Percentiles rank a stretch among this genome's conserved stretches.
Evolutionary conservation across 2,329 filamentous ascomycete genomes (phyloP).

Genomic region (Xylariales sp.): DNA sequence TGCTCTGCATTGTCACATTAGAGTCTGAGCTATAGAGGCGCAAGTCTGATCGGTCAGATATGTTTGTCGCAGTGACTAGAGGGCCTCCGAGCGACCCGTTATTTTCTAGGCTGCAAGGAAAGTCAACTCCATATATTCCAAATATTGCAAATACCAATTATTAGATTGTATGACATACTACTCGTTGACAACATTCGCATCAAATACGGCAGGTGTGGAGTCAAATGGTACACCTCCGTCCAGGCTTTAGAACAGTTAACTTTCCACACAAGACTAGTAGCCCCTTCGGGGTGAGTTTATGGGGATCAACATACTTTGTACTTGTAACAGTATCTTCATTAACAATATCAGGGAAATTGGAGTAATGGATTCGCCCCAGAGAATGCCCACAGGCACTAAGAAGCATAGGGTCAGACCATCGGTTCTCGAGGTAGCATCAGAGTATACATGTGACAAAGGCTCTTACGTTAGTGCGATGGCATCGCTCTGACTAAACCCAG

Average conservation of each 20-base stretch:
- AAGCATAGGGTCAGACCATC: background rate
- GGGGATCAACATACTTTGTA: conserved; percentile 1
- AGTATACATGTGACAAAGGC: background rate
- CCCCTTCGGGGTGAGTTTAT: too few species aligned
- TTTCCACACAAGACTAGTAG: too few species aligned
- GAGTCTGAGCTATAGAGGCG: conserved; percentile 4
- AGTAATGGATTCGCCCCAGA: conserved; percentile 2
- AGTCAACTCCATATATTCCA: background rate
- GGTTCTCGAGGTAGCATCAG: background rate
- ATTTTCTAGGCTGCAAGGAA: background rate
- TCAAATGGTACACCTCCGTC: conserved; percentile 4
- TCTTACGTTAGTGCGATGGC: conserved; percentile 3
- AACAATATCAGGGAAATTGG: conserved; percentile 5
- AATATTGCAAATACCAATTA: background rate
- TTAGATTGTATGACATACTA: background rate
- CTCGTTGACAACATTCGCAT: conserved; percentile 3
- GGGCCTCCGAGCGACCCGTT: background rate
- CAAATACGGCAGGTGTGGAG: background rate
- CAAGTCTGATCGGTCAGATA: conserved; percentile 4
- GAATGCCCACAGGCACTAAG: conserved; percentile 5
- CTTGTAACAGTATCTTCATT: conserved; percentile 1
- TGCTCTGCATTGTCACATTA: conserved; percentile 4
- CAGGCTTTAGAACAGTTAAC: too few species aligned
- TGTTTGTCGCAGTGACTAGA: background rate
- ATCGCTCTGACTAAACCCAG: conserved; percentile 3